Percentiles rank a stretch among this genome's conserved stretches.
These are phyloP conservation scores for Lasiodiplodia sp. DNA, from an alignment of 2,329 filamentous ascomycete genomes.

Conservation along the genomic window DNA sequence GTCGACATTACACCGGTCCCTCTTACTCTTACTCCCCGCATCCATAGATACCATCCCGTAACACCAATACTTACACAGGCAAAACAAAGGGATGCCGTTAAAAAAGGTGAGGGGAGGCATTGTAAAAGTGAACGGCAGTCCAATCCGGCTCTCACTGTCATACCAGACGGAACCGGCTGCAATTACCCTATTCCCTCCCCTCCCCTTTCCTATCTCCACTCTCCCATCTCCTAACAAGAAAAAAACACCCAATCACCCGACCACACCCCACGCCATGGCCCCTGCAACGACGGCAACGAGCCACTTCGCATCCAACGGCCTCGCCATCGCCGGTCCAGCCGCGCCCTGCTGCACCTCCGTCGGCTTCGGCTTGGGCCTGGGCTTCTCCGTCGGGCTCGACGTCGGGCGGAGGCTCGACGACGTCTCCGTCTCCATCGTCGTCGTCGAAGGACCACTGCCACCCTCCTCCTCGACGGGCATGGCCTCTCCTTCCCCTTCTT, in stretches of 20 bases:
- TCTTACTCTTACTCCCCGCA: background rate
- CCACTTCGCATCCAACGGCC: background rate
- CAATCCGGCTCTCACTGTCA: background rate
- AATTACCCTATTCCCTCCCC: no score
- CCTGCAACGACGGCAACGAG: slow-evolving; percentile 2
- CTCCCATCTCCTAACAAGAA: background rate
- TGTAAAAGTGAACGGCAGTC: background rate
- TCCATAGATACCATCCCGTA: background rate
- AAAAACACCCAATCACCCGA: background rate
- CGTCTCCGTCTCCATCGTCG: background rate
- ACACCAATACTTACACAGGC: background rate
- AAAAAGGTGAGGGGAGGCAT: no score
- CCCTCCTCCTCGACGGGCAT: background rate
- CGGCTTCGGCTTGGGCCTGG: background rate
- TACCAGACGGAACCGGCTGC: no score
- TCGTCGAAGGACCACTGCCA: background rate
- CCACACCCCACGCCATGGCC: background rate
- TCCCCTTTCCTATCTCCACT: background rate
- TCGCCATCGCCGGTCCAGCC: background rate
- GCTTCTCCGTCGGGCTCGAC: background rate
- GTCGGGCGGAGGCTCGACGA: no score
- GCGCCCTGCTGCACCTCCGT: background rate
- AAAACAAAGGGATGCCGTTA: background rate
- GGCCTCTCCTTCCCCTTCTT: no score
- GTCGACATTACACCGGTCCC: background rate